phyloP scores from a whole-genome alignment of 2,329 filamentous ascomycete species.

The Fusarium globosum region DNA sequence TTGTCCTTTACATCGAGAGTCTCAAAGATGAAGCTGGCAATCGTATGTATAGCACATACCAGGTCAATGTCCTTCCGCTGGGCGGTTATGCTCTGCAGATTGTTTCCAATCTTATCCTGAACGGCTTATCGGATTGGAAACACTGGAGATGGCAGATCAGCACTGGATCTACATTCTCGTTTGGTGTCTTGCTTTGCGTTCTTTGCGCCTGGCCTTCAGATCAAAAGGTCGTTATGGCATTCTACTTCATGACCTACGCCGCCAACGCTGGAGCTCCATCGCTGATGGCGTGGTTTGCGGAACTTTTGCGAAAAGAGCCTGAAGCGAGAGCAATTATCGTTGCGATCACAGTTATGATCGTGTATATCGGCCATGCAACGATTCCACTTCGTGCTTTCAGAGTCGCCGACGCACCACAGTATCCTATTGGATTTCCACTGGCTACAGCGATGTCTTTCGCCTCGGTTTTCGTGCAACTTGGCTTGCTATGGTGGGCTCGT shows the following conservation, averaged over 20 bases:
- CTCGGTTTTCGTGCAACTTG: conserved; percentile 48
- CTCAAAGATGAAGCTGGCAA: conserved; percentile 43
- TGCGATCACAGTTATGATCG: conserved; percentile 52
- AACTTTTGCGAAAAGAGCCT: conserved; percentile 50
- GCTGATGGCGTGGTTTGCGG: conserved; percentile 52
- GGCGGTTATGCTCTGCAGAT: conserved; percentile 51
- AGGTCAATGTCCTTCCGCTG: conserved; percentile 48
- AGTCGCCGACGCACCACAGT: conserved; percentile 49
- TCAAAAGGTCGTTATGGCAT: conserved; percentile 47
- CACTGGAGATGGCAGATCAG: conserved; percentile 55
- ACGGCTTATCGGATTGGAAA: conserved; percentile 52
- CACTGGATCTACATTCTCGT: conserved; percentile 43
- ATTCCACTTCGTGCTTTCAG: conserved; percentile 52
- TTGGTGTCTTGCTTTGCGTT: conserved; percentile 48
- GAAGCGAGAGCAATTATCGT: conserved; percentile 52
- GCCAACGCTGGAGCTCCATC: conserved; percentile 50
- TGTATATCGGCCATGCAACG: conserved; percentile 53
- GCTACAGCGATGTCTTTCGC: conserved; percentile 48
- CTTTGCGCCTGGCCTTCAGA: conserved; percentile 50
- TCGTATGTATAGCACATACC: conserved; percentile 46
- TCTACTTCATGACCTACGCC: conserved; percentile 52
- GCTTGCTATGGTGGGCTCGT: conserved; percentile 46
- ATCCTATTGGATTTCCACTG: conserved; percentile 53
- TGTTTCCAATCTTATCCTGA: conserved; percentile 50
- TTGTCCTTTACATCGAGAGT: conserved; percentile 49